Evolutionary conservation across 2,329 filamentous ascomycete genomes (phyloP).

Genomic region (Nemania sp.): DNA sequence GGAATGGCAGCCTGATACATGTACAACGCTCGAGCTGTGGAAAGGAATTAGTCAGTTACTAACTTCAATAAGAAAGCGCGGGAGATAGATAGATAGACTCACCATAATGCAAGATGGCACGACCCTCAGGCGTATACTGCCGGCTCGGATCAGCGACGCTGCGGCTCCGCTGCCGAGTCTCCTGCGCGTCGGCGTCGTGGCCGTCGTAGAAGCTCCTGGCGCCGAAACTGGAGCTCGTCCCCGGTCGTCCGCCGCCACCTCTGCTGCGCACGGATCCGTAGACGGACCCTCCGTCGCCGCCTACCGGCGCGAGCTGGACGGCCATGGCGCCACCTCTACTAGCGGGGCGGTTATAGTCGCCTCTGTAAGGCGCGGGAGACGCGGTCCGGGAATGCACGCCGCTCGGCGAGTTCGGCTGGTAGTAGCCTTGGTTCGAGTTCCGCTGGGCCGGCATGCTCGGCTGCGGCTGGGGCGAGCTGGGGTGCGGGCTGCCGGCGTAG

Average conservation of each 20-base stretch:
- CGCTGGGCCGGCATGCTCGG: constrained; percentile 49
- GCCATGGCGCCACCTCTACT: constrained; percentile 63
- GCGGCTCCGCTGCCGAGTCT: constrained; percentile 69
- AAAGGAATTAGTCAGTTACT: too few species aligned
- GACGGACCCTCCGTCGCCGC: constrained; percentile 63
- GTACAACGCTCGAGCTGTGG: constrained; percentile 85
- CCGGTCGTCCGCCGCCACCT: constrained; percentile 52
- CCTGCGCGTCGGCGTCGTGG: constrained; percentile 46
- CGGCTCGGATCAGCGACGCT: constrained; percentile 82
- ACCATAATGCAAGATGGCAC: constrained; percentile 92
- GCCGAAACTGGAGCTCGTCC: constrained; percentile 47
- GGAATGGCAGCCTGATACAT: constrained; percentile 93
- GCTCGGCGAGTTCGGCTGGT: constrained; percentile 57
- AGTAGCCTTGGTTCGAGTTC: constrained; percentile 54
- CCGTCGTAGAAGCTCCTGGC: constrained; percentile 63
- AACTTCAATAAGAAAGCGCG: too few species aligned
- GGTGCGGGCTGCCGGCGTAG: constrained; percentile 33
- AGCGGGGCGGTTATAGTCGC: constrained; percentile 53
- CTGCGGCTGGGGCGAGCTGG: constrained; percentile 47
- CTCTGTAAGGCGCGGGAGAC: constrained; percentile 54
- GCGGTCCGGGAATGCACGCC: constrained; percentile 49
- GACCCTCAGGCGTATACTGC: constrained; percentile 83
- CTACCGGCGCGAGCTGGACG: constrained; percentile 66
- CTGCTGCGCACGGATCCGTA: constrained; percentile 50
- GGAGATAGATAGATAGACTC: constrained; percentile 51